Percentiles rank a stretch among this genome's conserved stretches.
phyloP scores from a whole-genome alignment of 2,329 filamentous ascomycete genomes.

The Bipolaris oryzae region DNA sequence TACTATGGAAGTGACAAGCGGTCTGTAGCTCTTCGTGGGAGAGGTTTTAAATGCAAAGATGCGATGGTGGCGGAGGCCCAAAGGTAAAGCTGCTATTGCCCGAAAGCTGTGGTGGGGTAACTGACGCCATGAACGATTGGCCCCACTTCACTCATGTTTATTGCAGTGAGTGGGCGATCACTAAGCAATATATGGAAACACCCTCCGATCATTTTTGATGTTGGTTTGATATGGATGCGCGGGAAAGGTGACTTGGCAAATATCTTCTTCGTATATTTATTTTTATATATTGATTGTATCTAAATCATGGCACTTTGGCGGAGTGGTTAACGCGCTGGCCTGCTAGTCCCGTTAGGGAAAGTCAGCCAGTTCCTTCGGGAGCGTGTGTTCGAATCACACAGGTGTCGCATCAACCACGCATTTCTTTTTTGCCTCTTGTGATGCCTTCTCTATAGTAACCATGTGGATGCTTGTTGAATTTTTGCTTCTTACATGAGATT shows the following conservation, averaged over 20 bases:
- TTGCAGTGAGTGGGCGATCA: not conserved
- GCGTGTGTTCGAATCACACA: conserved; percentile 39
- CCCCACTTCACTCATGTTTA: not conserved
- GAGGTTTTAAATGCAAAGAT: not conserved
- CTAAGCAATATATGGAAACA: too few relatives aligned
- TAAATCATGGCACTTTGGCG: conserved; percentile 15
- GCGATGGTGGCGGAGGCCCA: not conserved
- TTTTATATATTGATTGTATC: accelerated
- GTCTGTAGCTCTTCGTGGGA: too few relatives aligned
- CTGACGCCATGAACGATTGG: not conserved
- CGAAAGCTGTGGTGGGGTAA: not conserved
- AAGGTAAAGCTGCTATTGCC: not conserved
- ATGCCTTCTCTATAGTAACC: too few relatives aligned
- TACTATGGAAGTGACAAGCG: too few relatives aligned
- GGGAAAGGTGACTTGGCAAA: too few relatives aligned
- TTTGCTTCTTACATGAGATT: too few relatives aligned
- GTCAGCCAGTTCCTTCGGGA: conserved; percentile 38
- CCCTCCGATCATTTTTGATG: not conserved
- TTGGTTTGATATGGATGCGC: not conserved
- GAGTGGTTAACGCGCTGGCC: conserved; percentile 37
- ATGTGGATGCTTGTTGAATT: too few relatives aligned
- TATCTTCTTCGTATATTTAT: too few relatives aligned
- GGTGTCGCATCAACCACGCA: conserved; percentile 23
- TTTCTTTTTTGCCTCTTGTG: conserved; percentile 4
- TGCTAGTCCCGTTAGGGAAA: conserved; percentile 26